phyloP scores from a whole-genome alignment of 164 flowering plant genomes.

The Stephania yunnanensis region DNA sequence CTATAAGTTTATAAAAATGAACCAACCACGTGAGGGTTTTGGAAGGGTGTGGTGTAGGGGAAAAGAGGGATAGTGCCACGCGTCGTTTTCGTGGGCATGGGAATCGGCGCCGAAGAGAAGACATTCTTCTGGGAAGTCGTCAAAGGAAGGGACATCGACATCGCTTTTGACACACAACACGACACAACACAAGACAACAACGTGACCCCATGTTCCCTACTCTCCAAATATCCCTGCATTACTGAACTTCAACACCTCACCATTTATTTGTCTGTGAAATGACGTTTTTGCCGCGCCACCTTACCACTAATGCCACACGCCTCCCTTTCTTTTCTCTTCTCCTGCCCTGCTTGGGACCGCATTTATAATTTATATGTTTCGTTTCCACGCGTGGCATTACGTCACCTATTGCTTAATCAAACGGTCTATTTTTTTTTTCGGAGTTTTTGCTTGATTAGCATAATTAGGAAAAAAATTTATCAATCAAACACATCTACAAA shows the following conservation, averaged over 20 bases:
- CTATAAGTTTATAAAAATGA: too few relatives aligned
- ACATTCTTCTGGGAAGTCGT: constrained; percentile 9
- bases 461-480: too few relatives aligned
- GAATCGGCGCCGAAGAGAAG: neutral
- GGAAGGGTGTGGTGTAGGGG: neutral
- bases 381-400: neutral
- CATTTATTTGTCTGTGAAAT: neutral
- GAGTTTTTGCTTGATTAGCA: too few relatives aligned
- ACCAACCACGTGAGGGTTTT: too few relatives aligned
- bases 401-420: too few relatives aligned
- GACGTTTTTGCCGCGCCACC: neutral
- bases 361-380: neutral
- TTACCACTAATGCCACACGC: neutral
- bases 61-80: neutral
- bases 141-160: neutral
- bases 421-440: too few relatives aligned
- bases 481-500: too few relatives aligned
- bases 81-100: constrained; percentile 2
- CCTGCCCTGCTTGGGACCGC: neutral
- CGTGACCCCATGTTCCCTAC: neutral
- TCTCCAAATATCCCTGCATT: neutral
- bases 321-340: neutral
- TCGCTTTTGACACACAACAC: neutral
- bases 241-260: neutral
- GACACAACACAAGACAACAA: neutral